phyloP scores from a whole-genome alignment of 768 basidiomycete species.

The Leucocoprinus sp. region DNA sequence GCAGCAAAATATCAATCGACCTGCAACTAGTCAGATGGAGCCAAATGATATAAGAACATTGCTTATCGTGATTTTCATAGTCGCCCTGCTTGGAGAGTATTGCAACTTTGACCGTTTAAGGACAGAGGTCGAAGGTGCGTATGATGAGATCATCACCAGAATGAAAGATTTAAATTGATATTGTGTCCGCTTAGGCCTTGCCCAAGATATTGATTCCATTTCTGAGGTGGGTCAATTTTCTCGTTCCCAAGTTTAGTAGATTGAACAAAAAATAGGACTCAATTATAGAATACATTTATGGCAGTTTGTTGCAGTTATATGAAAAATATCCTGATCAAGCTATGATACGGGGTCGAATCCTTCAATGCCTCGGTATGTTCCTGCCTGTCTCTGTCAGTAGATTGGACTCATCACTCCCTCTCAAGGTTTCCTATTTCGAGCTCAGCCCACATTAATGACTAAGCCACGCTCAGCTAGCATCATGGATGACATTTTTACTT shows the following conservation, averaged over 20 bases:
- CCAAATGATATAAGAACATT: constrained; percentile 46
- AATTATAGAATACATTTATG: constrained; percentile 79
- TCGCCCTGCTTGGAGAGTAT: constrained; percentile 79
- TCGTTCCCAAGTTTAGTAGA: not conserved
- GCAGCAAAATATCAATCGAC: constrained; percentile 45
- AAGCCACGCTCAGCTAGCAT: constrained; percentile 67
- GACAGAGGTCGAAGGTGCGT: constrained; percentile 49
- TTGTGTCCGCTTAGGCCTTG: constrained; percentile 35
- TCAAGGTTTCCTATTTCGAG: constrained; percentile 83
- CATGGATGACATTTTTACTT: constrained; percentile 85
- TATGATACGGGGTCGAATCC: constrained; percentile 56
- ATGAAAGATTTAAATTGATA: not conserved
- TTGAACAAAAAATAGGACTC: constrained; percentile 38
- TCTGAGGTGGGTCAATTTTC: constrained; percentile 33
- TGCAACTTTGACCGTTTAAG: constrained; percentile 81
- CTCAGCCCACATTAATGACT: constrained; percentile 88
- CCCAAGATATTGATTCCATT: constrained; percentile 48
- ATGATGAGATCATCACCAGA: not conserved
- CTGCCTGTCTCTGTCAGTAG: not conserved
- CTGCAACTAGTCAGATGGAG: constrained; percentile 30
- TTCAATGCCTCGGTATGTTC: constrained; percentile 77
- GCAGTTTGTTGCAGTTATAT: constrained; percentile 62
- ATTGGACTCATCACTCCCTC: not conserved
- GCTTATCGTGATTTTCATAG: constrained; percentile 74
- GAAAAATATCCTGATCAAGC: constrained; percentile 47